Evolutionary conservation across 139 green algal genomes (phyloP), one percentile per base, ranked within the genome.

Genomic region (Picochlorum sp.): DNA sequence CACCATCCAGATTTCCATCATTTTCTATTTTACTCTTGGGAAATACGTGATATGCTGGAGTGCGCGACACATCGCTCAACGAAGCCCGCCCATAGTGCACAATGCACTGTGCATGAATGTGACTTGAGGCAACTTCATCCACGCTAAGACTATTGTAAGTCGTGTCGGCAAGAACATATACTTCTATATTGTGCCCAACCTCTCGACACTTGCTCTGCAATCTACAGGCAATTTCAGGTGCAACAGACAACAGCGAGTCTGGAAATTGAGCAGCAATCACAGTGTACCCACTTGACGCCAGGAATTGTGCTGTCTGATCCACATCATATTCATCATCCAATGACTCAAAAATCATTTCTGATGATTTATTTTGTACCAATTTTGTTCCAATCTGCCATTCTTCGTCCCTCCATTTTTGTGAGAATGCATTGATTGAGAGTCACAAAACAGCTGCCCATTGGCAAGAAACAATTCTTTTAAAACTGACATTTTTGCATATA

Each of bases 31-130:
- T 7, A 5, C 52, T 7, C 45, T 63, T 57, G 2, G 81, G 81
- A 50, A 96, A 87, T 1, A 96, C 87, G 64, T 88, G 92, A 50
- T 79, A 78, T 6, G 84, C 79, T 22, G 85, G 89, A 32, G 89
- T 33, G 2, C 68, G 63, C 3, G 66, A 80, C 10, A 89, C 68
- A 7, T 71, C 57, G 9, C 67, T 78, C 22, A 97, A 59, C 2
- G 88, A 96, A 28, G 90, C 82, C 7, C 62, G 68, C 25, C 90
- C 90, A 64, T 92, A 97, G 57, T 97, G 90, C 1, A 97, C 81
- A 58, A 94, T 69, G 61, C 83, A 91, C 5, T 87, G 35, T 5
- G 83, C 86, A 9, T 75, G 40, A 10, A 85, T 72, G 61, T 94
- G 86, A 20, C 68, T 54, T 3, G 86, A 85, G 9, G 86, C 81